These are phyloP conservation scores for Plectosphaerella plurivora DNA, from an alignment of 2,329 filamentous ascomycete genomes.

Conservation along the genomic window DNA sequence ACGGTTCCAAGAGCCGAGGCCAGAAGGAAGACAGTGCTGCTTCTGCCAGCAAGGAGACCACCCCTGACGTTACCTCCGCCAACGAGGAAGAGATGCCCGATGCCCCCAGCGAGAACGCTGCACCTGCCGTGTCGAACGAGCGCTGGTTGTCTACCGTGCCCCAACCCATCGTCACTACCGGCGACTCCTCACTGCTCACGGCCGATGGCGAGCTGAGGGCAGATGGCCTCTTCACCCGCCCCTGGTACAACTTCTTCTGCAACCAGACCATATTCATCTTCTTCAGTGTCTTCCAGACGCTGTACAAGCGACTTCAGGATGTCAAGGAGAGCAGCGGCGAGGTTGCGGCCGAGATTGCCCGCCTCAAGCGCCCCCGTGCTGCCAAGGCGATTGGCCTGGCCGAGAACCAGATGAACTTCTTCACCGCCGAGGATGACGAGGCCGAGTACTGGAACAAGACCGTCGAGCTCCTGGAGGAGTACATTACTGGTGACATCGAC, in stretches of 20 bases:
- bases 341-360: conserved; percentile 68
- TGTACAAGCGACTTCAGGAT: conserved; percentile 78
- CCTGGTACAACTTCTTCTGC: conserved; percentile 83
- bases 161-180: conserved; percentile 47
- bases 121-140: conserved; percentile 61
- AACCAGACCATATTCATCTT: conserved; percentile 93
- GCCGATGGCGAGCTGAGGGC: conserved; percentile 62
- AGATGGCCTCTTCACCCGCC: conserved; percentile 77
- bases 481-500: conserved; percentile 77
- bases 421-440: conserved; percentile 54
- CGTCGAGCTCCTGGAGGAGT: conserved; percentile 79
- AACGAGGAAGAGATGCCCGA: conserved; percentile 73
- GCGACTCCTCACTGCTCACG: conserved; percentile 51
- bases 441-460: conserved; percentile 83
- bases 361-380: conserved; percentile 71
- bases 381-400: conserved; percentile 80
- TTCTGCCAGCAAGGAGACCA: conserved; percentile 80
- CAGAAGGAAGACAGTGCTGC: conserved; percentile 78
- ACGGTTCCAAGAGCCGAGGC: conserved; percentile 63
- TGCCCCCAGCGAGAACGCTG: conserved; percentile 49
- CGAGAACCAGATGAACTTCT: conserved; percentile 75
- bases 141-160: conserved; percentile 61
- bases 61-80: conserved; percentile 74
- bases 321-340: conserved; percentile 76
- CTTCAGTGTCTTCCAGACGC: conserved; percentile 86